Conservation (phyloP, 352 stramenopile species). For the Aphanomyces euteiches region DNA sequence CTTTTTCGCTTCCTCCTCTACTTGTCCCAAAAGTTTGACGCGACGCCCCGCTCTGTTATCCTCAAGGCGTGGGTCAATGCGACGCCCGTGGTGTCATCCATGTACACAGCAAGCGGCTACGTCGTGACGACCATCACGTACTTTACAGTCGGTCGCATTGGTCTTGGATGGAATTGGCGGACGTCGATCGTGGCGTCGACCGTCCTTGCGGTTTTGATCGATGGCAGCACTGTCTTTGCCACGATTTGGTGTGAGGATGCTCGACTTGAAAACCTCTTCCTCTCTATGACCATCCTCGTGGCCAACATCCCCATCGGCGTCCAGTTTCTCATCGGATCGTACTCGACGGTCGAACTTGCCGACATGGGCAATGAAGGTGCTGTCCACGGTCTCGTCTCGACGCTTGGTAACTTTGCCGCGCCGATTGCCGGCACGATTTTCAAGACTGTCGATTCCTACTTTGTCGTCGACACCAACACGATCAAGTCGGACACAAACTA, state of each 20-base stretch:
- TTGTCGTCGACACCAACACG: conserved; percentile 48
- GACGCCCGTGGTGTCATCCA: conserved; percentile 48
- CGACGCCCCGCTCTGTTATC: conserved; percentile 50
- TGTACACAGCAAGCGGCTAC: conserved; percentile 51
- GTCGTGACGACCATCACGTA: conserved; percentile 46
- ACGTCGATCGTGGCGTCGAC: conserved; percentile 43
- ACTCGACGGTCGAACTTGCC: conserved; percentile 59
- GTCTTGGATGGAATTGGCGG: conserved; percentile 57
- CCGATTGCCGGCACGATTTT: conserved; percentile 53
- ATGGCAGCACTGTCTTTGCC: conserved; percentile 51
- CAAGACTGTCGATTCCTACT: conserved; percentile 54
- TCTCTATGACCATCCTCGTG: conserved; percentile 52
- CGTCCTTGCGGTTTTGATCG: conserved; percentile 39
- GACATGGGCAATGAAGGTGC: conserved; percentile 59
- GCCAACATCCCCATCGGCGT: conserved; percentile 47
- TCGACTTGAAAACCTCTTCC: conserved; percentile 49
- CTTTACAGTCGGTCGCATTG: conserved; percentile 42
- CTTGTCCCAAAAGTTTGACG: conserved; percentile 61
- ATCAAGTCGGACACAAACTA: conserved; percentile 34
- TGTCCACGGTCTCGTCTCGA: conserved; percentile 46
- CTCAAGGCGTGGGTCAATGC: conserved; percentile 55
- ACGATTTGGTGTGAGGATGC: conserved; percentile 44
- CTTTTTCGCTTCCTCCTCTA: conserved; percentile 61
- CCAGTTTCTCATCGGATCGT: conserved; percentile 52
- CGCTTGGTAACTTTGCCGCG: conserved; percentile 42